A percentile compares a stretch with the other conserved stretches of the same genome.
These are phyloP conservation scores for Sechiopsis laciniata DNA, from an alignment of 306 rosid genomes.

Conservation along the genomic window DNA sequence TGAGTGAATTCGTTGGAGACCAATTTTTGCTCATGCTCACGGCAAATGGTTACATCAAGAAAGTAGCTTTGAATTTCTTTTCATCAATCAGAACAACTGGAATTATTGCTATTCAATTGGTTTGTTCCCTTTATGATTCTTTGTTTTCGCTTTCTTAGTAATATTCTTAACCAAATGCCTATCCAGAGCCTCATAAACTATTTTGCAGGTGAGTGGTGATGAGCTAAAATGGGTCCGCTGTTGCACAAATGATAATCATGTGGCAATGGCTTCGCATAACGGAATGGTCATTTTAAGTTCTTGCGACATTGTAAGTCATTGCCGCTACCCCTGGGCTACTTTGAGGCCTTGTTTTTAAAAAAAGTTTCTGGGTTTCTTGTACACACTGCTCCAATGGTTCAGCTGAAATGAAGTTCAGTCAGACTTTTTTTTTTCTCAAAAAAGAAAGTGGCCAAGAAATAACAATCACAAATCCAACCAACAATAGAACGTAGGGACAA, in stretches of 20 bases:
- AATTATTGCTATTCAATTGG: slow-evolving; percentile 97
- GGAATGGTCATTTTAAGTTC: slow-evolving; percentile 82
- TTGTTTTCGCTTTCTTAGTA: slow-evolving; percentile 20
- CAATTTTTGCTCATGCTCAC: slow-evolving; percentile 89
- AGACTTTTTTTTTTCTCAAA: background rate
- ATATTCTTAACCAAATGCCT: slow-evolving; percentile 19
- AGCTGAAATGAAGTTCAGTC: background rate
- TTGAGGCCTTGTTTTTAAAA: background rate
- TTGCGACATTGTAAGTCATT: slow-evolving; percentile 60
- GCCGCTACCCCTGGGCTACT: background rate
- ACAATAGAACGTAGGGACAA: background rate
- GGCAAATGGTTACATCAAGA: slow-evolving; percentile 86
- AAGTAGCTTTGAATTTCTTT: slow-evolving; percentile 79
- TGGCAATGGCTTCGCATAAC: slow-evolving; percentile 94
- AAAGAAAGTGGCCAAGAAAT: background rate
- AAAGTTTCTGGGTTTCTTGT: background rate
- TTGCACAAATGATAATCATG: slow-evolving; percentile 83
- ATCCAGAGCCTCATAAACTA: slow-evolving; percentile 29
- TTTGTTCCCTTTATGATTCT: slow-evolving; percentile 42
- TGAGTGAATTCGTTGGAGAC: slow-evolving; percentile 77
- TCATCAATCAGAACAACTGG: slow-evolving; percentile 88
- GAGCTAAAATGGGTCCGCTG: slow-evolving; percentile 95
- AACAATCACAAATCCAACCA: background rate
- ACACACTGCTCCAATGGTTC: slow-evolving; percentile 1
- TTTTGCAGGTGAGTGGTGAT: slow-evolving; percentile 76